These are phyloP conservation scores for Hypoxylon sp. DNA, from an alignment of 2,329 filamentous ascomycete species.

Conservation along the genomic window DNA sequence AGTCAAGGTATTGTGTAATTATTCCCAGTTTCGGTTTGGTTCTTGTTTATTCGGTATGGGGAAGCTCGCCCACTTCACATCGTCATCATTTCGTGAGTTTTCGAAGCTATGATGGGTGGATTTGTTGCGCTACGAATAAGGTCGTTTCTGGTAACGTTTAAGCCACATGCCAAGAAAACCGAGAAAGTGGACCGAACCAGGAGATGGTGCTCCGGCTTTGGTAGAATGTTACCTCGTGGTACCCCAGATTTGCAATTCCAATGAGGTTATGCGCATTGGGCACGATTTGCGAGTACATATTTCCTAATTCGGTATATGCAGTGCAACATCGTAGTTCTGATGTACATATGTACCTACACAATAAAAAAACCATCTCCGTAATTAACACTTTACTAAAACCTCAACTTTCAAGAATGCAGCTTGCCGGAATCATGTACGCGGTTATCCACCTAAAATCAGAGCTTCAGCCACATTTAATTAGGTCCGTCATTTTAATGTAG, in stretches of 20 bases:
- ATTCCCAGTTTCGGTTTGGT: constrained; percentile 6
- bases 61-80: constrained; percentile 14
- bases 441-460: too few species aligned
- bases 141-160: constrained; percentile 26
- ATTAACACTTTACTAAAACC: too few species aligned
- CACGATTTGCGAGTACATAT: too few species aligned
- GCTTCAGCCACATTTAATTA: constrained; percentile 26
- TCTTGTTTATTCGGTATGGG: constrained; percentile 10
- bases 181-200: constrained; percentile 9
- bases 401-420: too few species aligned
- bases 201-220: constrained; percentile 23
- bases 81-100: constrained; percentile 30
- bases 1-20: not conserved
- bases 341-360: not conserved
- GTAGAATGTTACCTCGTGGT: constrained; percentile 21
- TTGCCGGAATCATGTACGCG: too few species aligned
- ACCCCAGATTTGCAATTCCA: constrained; percentile 20
- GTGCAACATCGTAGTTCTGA: too few species aligned
- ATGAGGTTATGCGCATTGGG: constrained; percentile 16
- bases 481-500: constrained; percentile 1
- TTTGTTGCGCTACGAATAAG: constrained; percentile 1
- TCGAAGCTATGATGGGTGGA: constrained; percentile 9
- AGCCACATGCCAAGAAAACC: constrained; percentile 30
- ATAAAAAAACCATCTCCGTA: too few species aligned
- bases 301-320: too few species aligned